Evolutionary conservation across 257 asterid species (phyloP), one percentile per base, ranked within the genome.

Genomic region (Dorcoceras hygrometricum): DNA sequence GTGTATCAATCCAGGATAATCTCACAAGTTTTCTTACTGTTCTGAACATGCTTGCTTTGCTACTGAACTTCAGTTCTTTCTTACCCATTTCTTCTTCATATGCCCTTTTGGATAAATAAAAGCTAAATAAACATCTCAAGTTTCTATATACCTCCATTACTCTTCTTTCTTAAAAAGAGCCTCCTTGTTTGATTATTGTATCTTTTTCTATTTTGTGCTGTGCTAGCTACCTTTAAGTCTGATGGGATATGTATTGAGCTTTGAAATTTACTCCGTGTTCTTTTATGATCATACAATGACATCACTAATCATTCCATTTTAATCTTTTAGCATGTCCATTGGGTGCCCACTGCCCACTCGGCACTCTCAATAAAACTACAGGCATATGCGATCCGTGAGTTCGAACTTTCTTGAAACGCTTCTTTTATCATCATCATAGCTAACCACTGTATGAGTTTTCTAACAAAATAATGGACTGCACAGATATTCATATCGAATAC

Each of bases 361-460:
- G 95, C 57, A 82, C 77, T 48, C 82, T 80, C 70, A 85, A 89
- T 71, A 62, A 22, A 1, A 16, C 51, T 24, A 80, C 86, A 34
- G 89, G 94, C 62, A 59, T 62, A 68, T 91, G 98, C 70, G 94
- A 88, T 58, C 98, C 98, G 98, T 89, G 81, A 78, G 98, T 78
- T 63, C 18, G 31, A 51, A 51, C 23, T 53, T 66, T 69, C 43
- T 51, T 53, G 65, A 62, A 14, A 36, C 26, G 67, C 36, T 50
- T 63, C 54, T 57, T 46, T 62, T 24, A 9, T 71, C 20, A 9
- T 71, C 20, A 39, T 67, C 55, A 5, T 66, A 6, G 64, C 36
- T 23, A 29, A 48, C 54, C 67, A 36, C 48, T 57, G 5, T 66
- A 63, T 50, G 67, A 26, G 51, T 22, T 31, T 54, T 57, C 24